Percentiles rank a stretch among this genome's conserved stretches.
These are phyloP conservation scores for Sarocladiaceae sp. DNA, from an alignment of 2,329 filamentous ascomycete genomes.

Conservation along the genomic window DNA sequence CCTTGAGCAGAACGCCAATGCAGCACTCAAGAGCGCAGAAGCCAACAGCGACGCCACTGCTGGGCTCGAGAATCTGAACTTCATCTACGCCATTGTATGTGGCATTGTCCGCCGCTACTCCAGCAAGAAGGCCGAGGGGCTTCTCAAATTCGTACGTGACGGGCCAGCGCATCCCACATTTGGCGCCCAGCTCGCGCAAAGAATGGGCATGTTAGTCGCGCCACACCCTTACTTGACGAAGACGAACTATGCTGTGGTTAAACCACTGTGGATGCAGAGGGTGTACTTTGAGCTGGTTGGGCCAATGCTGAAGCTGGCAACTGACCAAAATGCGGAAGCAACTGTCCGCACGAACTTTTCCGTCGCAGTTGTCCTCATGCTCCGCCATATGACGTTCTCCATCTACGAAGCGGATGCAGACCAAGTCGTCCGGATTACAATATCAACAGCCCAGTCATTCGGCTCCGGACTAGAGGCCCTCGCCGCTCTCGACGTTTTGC, in stretches of 20 bases:
- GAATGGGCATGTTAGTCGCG: constrained; percentile 36
- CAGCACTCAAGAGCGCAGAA: constrained; percentile 13
- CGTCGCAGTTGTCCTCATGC: constrained; percentile 40
- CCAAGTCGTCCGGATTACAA: constrained; percentile 40
- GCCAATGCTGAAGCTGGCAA: constrained; percentile 34
- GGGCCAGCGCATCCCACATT: constrained; percentile 21
- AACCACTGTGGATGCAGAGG: constrained; percentile 43
- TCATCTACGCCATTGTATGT: constrained; percentile 27
- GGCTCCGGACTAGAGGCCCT: constrained; percentile 35
- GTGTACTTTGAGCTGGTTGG: constrained; percentile 40
- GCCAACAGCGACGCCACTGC: constrained; percentile 10
- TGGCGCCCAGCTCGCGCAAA: constrained; percentile 34
- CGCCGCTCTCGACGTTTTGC: constrained; percentile 42
- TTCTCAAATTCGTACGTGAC: constrained; percentile 30
- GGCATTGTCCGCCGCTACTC: constrained; percentile 32
- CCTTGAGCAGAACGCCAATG: constrained; percentile 20
- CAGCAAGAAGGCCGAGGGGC: constrained; percentile 25
- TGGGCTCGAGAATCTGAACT: not conserved
- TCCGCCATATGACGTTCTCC: constrained; percentile 42
- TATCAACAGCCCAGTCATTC: constrained; percentile 38
- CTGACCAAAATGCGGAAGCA: constrained; percentile 21
- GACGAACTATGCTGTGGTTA: constrained; percentile 36
- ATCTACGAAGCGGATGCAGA: constrained; percentile 47
- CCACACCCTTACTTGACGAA: constrained; percentile 31
- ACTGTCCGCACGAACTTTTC: constrained; percentile 33